These are phyloP conservation scores for Canna indica DNA, from an alignment of 176 grass and related monocot species.

Conservation along the genomic window DNA sequence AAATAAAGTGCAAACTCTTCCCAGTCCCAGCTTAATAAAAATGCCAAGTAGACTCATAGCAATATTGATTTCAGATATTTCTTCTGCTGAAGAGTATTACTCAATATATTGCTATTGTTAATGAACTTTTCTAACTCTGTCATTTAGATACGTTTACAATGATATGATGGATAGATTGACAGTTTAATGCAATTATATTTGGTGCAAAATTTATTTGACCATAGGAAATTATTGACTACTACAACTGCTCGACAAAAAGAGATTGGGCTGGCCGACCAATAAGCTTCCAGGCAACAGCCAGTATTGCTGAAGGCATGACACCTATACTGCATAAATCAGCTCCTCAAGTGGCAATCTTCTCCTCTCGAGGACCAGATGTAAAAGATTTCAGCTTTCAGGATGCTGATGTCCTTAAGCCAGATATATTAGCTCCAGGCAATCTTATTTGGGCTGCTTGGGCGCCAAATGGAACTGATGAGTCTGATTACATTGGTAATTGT, in stretches of 20 bases:
- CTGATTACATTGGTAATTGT: constrained; percentile 60
- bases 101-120: too few species aligned
- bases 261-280: constrained; percentile 85
- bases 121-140: too few species aligned
- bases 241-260: constrained; percentile 82
- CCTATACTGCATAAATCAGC: constrained; percentile 87
- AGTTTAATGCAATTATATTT: background rate
- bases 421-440: constrained; percentile 89
- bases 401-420: constrained; percentile 93
- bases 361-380: constrained; percentile 92
- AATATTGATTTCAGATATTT: too few species aligned
- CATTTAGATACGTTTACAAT: too few species aligned
- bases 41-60: too few species aligned
- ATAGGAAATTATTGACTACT: constrained; percentile 94
- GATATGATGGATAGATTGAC: too few species aligned
- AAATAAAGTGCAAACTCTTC: too few species aligned
- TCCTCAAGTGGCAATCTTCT: constrained; percentile 90
- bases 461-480: constrained; percentile 90
- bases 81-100: too few species aligned
- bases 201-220: constrained; percentile 12
- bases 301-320: constrained; percentile 82
- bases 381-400: constrained; percentile 99
- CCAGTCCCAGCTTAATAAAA: too few species aligned
- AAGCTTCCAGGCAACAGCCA: constrained; percentile 57
- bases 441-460: constrained; percentile 96